Base-by-base conservation (phyloP, 2,329 filamentous ascomycete species). In the Venturia aucupariae region DNA sequence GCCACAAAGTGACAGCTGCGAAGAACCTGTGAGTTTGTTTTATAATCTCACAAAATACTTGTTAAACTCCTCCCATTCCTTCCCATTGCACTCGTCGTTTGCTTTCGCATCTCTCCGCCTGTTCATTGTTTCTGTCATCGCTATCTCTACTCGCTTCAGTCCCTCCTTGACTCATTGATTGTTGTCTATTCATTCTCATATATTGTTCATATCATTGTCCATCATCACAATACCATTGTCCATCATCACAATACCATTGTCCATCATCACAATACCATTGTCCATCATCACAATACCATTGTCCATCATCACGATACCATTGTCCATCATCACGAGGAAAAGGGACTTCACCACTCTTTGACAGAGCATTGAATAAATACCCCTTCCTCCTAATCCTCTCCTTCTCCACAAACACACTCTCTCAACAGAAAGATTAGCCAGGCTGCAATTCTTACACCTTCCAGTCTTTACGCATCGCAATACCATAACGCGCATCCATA, bases 301-400 rank as follows among this genome's bases (percentile, higher is more conserved):
- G n/a, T n/a, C n/a, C n/a, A n/a, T n/a, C n/a, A n/a, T n/a, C n/a
- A n/a, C n/a, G 19, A 22, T 24, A 22, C 44, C n/a, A 46, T 46
- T 46, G 44, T 46, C 46, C 46, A n/a, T 57, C 4, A 15, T 57
- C 51, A 57, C 51, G 51, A 57, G 51, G 30, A 57, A 5, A 27
- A 35, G 19, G 51, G 27, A 19, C 17, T n/a, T 35, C 51, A 57
- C 51, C 51, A 35, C 51, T 57, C 51, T 57, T 57, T 57, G 51
- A 57, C 15, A 57, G 51, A 57, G 51, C 51, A 30, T 35, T 57
- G 51, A 57, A 35, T 57, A 57, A 57, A 57, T 35, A 57, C 30
- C 15, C 22, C 46, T 51, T 38, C 27, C 51, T 57, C 51, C 27
- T 35, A 57, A 57, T 57, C 51, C 19, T n/a, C 19, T 35, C 35